These are phyloP conservation scores for Pharnaceum exiguum DNA, from an alignment of 148 eudicot genomes.

Conservation along the genomic window DNA sequence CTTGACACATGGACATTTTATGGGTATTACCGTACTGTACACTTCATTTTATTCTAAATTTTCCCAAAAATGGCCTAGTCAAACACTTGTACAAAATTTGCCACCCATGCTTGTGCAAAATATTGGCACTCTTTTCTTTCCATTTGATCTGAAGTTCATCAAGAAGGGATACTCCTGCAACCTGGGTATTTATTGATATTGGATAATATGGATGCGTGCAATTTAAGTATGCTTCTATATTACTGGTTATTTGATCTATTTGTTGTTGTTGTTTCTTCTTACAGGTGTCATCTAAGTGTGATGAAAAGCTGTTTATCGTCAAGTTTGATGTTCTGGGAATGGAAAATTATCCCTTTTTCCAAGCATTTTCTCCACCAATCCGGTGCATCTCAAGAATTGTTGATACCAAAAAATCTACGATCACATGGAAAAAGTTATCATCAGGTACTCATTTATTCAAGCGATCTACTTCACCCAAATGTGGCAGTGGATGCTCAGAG, in stretches of 20 bases:
- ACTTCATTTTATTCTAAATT: too few relatives aligned
- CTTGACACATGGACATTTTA: too few relatives aligned
- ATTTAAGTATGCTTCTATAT: not conserved
- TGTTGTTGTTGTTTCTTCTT: conserved; percentile 16
- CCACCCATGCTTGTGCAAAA: too few relatives aligned
- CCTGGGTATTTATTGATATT: too few relatives aligned
- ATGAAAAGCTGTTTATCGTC: conserved; percentile 63
- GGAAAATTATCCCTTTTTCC: conserved; percentile 52
- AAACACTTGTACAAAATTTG: too few relatives aligned
- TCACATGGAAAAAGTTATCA: conserved; percentile 54
- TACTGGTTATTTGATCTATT: conserved; percentile 5
- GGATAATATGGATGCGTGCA: too few relatives aligned
- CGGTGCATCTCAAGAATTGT: conserved; percentile 59
- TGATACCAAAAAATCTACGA: conserved; percentile 34
- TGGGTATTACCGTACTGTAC: too few relatives aligned
- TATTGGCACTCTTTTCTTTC: too few relatives aligned
- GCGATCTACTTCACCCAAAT: conserved; percentile 43
- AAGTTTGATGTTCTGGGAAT: conserved; percentile 44
- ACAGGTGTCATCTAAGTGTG: conserved; percentile 82
- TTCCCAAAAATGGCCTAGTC: too few relatives aligned
- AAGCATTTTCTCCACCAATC: conserved; percentile 50
- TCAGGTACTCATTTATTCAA: conserved; percentile 43
- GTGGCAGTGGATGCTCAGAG: conserved; percentile 42
- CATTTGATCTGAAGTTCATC: too few relatives aligned
- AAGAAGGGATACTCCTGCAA: too few relatives aligned